Conservation (phyloP, 192 early-diverging fungal genomes). For the Thamnidium elegans region DNA sequence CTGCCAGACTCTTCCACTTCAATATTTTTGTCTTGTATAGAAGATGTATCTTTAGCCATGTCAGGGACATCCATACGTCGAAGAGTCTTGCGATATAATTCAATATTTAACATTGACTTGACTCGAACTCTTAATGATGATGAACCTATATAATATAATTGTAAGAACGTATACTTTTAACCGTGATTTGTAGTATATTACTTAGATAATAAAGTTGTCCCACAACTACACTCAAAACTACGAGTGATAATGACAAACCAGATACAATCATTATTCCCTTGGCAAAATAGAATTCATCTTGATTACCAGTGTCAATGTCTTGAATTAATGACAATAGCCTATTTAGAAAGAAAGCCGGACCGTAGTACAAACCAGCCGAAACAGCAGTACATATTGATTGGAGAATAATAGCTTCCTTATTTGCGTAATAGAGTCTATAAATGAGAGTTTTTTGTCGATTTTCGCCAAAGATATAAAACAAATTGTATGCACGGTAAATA, state of each 20-base stretch:
- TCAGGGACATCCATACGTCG: constrained; percentile 53
- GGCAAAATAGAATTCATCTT: constrained; percentile 12
- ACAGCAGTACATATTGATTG: constrained; percentile 20
- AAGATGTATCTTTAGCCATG: constrained; percentile 33
- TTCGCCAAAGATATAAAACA: constrained; percentile 31
- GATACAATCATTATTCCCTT: constrained; percentile 55
- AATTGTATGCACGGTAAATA: constrained; percentile 23
- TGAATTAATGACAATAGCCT: constrained; percentile 34
- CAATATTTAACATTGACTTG: constrained; percentile 37
- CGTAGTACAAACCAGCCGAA: constrained; percentile 29
- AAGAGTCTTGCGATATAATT: constrained; percentile 63
- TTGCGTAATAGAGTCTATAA: constrained; percentile 28
- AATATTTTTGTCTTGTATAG: constrained; percentile 35
- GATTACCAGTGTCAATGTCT: constrained; percentile 6
- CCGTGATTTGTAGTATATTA: not conserved
- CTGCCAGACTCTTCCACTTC: constrained; percentile 36
- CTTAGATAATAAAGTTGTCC: constrained; percentile 33
- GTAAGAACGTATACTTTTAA: not conserved
- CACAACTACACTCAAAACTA: constrained; percentile 43
- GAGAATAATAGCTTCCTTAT: constrained; percentile 18
- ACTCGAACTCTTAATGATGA: constrained; percentile 29
- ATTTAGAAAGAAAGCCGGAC: constrained; percentile 33
- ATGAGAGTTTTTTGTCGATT: constrained; percentile 23
- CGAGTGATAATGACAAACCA: constrained; percentile 52
- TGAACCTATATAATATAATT: constrained; percentile 13